phyloP scores from a whole-genome alignment of 495 filamentous ascomycete species.

The Aspergillus sparsus region DNA sequence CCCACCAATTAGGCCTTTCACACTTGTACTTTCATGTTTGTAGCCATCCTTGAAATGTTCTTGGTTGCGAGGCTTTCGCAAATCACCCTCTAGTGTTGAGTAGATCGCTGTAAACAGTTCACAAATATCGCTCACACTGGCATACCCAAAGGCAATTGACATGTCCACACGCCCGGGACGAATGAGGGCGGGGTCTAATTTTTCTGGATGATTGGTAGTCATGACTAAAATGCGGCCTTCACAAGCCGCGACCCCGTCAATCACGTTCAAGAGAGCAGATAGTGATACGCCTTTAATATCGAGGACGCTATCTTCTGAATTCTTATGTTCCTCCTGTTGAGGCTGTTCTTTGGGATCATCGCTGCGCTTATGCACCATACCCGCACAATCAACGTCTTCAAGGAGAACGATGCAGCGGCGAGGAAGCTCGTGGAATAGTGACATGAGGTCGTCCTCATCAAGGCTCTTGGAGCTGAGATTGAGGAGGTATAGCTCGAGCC shows the following conservation, averaged over 20 bases:
- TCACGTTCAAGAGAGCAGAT: slow-evolving; percentile 74
- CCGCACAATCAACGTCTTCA: slow-evolving; percentile 51
- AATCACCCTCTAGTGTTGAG: slow-evolving; percentile 35
- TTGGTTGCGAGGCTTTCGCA: slow-evolving; percentile 15
- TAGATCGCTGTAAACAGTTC: slow-evolving; percentile 78
- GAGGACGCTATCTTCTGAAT: slow-evolving; percentile 7
- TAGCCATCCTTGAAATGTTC: not conserved
- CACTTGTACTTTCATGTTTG: not conserved
- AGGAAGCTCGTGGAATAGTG: slow-evolving; percentile 63
- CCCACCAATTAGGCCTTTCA: not conserved
- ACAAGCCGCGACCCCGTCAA: slow-evolving; percentile 76
- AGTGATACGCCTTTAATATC: slow-evolving; percentile 53
- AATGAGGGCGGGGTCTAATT: slow-evolving; percentile 73
- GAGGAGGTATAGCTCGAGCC: slow-evolving; percentile 49
- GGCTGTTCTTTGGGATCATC: not conserved
- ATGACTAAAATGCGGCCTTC: slow-evolving; percentile 81
- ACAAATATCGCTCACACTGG: slow-evolving; percentile 59
- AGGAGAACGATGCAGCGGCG: slow-evolving; percentile 49
- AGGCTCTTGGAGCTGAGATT: slow-evolving; percentile 45
- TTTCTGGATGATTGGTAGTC: slow-evolving; percentile 80
- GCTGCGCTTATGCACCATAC: slow-evolving; percentile 57
- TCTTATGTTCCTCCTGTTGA: slow-evolving; percentile 5
- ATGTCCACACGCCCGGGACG: slow-evolving; percentile 78
- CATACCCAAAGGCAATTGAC: slow-evolving; percentile 67
- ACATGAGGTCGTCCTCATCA: slow-evolving; percentile 67